Evolutionary conservation across 495 filamentous ascomycete species (phyloP).

Genomic region (Lophium mytilinum): DNA sequence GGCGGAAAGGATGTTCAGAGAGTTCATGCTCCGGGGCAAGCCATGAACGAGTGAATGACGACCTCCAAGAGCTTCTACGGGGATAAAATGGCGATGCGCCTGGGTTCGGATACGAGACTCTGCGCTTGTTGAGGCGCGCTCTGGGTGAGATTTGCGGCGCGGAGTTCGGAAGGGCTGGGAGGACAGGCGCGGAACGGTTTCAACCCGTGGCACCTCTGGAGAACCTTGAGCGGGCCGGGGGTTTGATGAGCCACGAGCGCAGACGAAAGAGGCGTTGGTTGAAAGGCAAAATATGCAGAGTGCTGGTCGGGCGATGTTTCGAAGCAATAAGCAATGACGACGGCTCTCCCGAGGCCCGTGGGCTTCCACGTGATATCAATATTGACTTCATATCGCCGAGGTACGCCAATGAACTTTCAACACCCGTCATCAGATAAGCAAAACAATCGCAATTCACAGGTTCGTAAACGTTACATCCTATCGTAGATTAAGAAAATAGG

Average conservation of each 20-base stretch:
- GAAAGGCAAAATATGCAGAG: too few relatives aligned
- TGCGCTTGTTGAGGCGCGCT: not conserved
- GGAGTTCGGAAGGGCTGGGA: not conserved
- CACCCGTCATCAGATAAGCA: too few relatives aligned
- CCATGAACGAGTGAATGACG: slow-evolving; percentile 35
- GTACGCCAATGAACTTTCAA: too few relatives aligned
- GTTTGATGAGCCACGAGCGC: not conserved
- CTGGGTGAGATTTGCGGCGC: not conserved
- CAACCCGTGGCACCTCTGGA: not conserved
- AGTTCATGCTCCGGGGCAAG: slow-evolving; percentile 79
- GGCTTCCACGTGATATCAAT: too few relatives aligned
- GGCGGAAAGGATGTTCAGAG: slow-evolving; percentile 86
- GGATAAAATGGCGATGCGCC: not conserved
- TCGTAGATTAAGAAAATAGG: too few relatives aligned
- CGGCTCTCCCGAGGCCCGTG: not conserved
- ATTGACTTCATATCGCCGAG: too few relatives aligned
- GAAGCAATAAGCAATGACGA: not conserved
- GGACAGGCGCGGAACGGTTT: not conserved
- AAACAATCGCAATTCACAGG: too few relatives aligned
- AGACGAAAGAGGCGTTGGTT: not conserved
- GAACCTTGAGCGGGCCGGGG: not conserved
- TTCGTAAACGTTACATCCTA: too few relatives aligned
- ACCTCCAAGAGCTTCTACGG: not conserved
- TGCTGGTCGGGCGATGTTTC: too few relatives aligned
- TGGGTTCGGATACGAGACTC: not conserved